Percentiles rank a stretch among this genome's conserved stretches.
Evolutionary conservation across 768 basidiomycete species (phyloP).

Genomic region (Hygrophorus pudorinus): DNA sequence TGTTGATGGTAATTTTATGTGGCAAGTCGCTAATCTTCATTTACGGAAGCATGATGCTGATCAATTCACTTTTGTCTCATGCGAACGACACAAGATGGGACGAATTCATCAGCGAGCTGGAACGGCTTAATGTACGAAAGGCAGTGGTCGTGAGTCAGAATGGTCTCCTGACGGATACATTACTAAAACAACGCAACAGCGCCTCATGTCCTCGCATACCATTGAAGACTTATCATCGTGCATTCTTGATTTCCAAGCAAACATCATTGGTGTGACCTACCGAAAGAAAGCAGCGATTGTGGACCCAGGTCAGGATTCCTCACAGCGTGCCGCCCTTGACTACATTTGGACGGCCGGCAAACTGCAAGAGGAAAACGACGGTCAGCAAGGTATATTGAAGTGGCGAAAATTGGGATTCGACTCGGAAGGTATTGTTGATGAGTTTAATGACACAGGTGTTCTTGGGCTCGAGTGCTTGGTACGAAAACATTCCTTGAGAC

Average conservation of each 20-base stretch:
- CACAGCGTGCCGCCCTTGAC: slow-evolving; percentile 46
- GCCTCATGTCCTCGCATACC: slow-evolving; percentile 74
- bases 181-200: slow-evolving; percentile 28
- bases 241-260: slow-evolving; percentile 83
- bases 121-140: slow-evolving; percentile 67
- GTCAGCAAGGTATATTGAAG: slow-evolving; percentile 40
- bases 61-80: slow-evolving; percentile 76
- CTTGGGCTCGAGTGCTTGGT: slow-evolving; percentile 80
- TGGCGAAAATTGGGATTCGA: slow-evolving; percentile 78
- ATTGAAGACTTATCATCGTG: slow-evolving; percentile 76
- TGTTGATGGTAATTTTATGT: slow-evolving; percentile 4
- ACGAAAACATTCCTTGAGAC: slow-evolving; percentile 15
- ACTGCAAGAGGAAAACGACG: slow-evolving; percentile 40
- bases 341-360: slow-evolving; percentile 62
- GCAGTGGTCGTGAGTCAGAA: slow-evolving; percentile 61
- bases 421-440: slow-evolving; percentile 61
- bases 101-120: slow-evolving; percentile 65
- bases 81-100: slow-evolving; percentile 74
- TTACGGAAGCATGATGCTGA: slow-evolving; percentile 66
- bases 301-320: slow-evolving; percentile 52
- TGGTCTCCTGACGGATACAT: neutral
- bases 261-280: slow-evolving; percentile 69
- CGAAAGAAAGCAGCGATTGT: slow-evolving; percentile 75
- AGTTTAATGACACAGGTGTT: slow-evolving; percentile 72
- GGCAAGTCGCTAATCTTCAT: slow-evolving; percentile 3